Conservation (phyloP, 2,329 filamentous ascomycete genomes). For the Botrytis sinoallii region DNA sequence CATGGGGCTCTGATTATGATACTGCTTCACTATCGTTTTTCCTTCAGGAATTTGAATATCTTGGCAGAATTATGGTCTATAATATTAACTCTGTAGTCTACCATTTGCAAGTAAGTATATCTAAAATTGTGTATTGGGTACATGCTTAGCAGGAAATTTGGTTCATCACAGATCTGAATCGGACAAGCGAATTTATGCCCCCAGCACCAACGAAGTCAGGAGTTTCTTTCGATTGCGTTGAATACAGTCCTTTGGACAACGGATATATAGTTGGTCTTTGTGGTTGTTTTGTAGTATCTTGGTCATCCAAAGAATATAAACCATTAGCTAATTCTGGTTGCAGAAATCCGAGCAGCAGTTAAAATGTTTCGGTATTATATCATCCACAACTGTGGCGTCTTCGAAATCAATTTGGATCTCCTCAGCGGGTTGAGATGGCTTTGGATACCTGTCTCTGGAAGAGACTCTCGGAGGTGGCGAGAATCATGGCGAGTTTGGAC, state of each 20-base stretch:
- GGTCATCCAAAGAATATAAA: conserved; percentile 1
- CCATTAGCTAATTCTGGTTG: conserved; percentile 11
- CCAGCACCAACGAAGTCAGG: conserved; percentile 2
- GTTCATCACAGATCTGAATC: conserved; percentile 19
- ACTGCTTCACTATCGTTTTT: conserved; percentile 21
- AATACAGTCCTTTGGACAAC: conserved; percentile 15
- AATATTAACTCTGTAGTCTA: conserved; percentile 19
- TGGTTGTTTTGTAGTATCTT: conserved; percentile 20
- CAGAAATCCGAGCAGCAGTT: conserved; percentile 13
- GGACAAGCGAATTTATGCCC: conserved; percentile 18
- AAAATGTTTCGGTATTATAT: conserved; percentile 21
- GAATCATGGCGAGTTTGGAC: conserved; percentile 17
- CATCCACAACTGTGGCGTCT: conserved; percentile 7
- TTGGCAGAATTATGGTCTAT: conserved; percentile 21
- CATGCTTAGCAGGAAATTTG: conserved; percentile 1
- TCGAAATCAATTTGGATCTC: not conserved
- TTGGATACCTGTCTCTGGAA: not conserved
- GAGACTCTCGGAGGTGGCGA: conserved; percentile 14
- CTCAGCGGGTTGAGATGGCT: not conserved
- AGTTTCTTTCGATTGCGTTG: conserved; percentile 11
- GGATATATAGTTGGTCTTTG: conserved; percentile 20
- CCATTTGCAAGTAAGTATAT: conserved; percentile 21
- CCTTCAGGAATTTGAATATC: conserved; percentile 16
- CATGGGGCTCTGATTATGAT: conserved; percentile 18
- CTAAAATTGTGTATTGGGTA: too few species aligned